Percentiles rank a stretch among this genome's conserved stretches.
Evolutionary conservation across 2,329 filamentous ascomycete genomes (phyloP).

Genomic region (Chaetomium olivaceum): DNA sequence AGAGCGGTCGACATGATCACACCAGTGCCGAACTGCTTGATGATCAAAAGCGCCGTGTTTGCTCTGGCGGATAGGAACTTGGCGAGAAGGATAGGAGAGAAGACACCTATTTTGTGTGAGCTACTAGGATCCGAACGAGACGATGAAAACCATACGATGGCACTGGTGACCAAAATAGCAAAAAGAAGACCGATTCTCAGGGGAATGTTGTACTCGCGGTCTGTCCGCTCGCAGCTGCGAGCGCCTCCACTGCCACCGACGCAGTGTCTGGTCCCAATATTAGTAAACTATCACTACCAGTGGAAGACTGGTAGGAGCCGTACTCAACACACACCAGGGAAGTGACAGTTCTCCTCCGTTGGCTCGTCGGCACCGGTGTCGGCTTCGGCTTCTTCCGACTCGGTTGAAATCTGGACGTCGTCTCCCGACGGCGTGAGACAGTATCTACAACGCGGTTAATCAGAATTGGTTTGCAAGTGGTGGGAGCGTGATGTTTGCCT

Average conservation of each 20-base stretch:
- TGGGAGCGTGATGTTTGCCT: conserved; percentile 32
- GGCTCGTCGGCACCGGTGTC: not conserved
- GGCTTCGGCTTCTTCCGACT: conserved; percentile 9
- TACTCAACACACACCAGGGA: conserved; percentile 75
- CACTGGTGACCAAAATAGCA: conserved; percentile 67
- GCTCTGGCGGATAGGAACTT: conserved; percentile 51
- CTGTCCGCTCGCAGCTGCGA: conserved; percentile 47
- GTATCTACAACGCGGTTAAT: not conserved
- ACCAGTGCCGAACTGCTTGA: conserved; percentile 74
- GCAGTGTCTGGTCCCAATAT: conserved; percentile 53
- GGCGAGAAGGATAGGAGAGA: conserved; percentile 64
- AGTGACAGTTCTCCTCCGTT: conserved; percentile 59
- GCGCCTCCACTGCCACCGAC: conserved; percentile 47
- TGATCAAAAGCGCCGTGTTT: not conserved
- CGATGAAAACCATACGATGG: conserved; percentile 41
- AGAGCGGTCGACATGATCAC: conserved; percentile 73
- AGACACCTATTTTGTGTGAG: conserved; percentile 51
- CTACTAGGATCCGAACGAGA: not conserved
- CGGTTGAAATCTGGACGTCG: conserved; percentile 21
- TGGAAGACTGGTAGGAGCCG: not conserved
- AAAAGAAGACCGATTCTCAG: conserved; percentile 72
- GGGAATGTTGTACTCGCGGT: conserved; percentile 63
- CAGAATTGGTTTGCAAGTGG: not conserved
- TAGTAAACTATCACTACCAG: conserved; percentile 14
- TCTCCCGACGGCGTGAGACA: conserved; percentile 20